Conservation (phyloP, 768 basidiomycete genomes). For the Sistotremastrum niveocremeum region DNA sequence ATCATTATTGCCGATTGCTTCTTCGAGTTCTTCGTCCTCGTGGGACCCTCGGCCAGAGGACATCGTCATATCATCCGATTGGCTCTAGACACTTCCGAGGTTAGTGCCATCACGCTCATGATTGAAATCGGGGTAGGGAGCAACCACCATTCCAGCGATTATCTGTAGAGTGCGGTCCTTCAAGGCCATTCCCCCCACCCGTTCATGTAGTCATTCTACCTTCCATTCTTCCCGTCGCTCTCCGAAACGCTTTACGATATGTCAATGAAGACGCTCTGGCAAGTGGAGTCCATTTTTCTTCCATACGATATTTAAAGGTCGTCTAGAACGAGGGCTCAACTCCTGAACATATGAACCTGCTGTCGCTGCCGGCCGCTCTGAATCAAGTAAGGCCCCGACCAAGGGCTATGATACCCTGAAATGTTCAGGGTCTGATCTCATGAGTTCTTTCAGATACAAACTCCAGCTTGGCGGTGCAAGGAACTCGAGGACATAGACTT, state of each 20-base stretch:
- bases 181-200: slow-evolving; percentile 56
- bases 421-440: slow-evolving; percentile 3
- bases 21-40: slow-evolving; percentile 69
- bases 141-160: slow-evolving; percentile 32
- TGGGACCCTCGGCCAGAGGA: slow-evolving; percentile 52
- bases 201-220: slow-evolving; percentile 65
- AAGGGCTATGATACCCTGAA: background rate
- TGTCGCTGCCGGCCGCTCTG: slow-evolving; percentile 42
- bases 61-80: slow-evolving; percentile 45
- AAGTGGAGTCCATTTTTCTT: slow-evolving; percentile 13
- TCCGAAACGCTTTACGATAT: slow-evolving; percentile 52
- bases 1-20: slow-evolving; percentile 62
- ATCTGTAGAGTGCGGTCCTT: slow-evolving; percentile 33
- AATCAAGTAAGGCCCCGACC: slow-evolving; percentile 36
- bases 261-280: slow-evolving; percentile 53
- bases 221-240: slow-evolving; percentile 59
- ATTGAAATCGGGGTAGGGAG: background rate
- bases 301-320: slow-evolving; percentile 23
- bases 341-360: slow-evolving; percentile 70
- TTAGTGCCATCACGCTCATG: slow-evolving; percentile 15
- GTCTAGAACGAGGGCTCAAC: slow-evolving; percentile 30
- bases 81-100: slow-evolving; percentile 45
- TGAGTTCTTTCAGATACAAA: slow-evolving; percentile 31
- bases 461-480: slow-evolving; percentile 34
- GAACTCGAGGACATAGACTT: slow-evolving; percentile 36